Percentiles rank a stretch among this genome's conserved stretches.
These are phyloP conservation scores for Gaultheria prostrata DNA, from an alignment of 148 eudicot species.

Conservation along the genomic window DNA sequence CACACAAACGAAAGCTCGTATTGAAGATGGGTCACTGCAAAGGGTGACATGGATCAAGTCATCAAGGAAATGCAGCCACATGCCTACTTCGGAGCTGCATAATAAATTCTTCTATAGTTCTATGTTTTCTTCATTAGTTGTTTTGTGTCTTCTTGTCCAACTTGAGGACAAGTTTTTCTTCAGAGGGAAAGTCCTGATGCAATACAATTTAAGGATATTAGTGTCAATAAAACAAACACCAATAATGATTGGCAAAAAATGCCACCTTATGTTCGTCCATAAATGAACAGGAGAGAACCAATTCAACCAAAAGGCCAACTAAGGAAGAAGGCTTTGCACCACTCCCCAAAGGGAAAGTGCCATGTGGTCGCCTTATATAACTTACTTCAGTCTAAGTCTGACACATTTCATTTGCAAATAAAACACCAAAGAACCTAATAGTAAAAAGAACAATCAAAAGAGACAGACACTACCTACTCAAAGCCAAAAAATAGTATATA, in stretches of 20 bases:
- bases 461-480: not conserved
- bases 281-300: not conserved
- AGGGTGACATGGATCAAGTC: too few relatives aligned
- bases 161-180: too few relatives aligned
- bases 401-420: not conserved
- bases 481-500: not conserved
- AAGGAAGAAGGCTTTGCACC: not conserved
- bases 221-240: not conserved
- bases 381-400: not conserved
- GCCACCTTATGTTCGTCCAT: not conserved
- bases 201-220: too few relatives aligned
- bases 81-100: too few relatives aligned
- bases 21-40: too few relatives aligned
- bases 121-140: too few relatives aligned
- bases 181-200: too few relatives aligned
- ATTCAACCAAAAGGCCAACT: constrained; percentile 1
- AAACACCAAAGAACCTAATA: constrained; percentile 1
- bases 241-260: not conserved
- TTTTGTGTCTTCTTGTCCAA: too few relatives aligned
- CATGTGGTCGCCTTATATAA: too few relatives aligned
- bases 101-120: too few relatives aligned
- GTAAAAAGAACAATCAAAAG: not conserved
- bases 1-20: too few relatives aligned
- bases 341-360: not conserved
- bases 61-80: too few relatives aligned